Percentiles rank a stretch among this genome's conserved stretches.
Conservation (phyloP, 805 yeast genomes). For the Cyberlindnera sargentensis region DNA sequence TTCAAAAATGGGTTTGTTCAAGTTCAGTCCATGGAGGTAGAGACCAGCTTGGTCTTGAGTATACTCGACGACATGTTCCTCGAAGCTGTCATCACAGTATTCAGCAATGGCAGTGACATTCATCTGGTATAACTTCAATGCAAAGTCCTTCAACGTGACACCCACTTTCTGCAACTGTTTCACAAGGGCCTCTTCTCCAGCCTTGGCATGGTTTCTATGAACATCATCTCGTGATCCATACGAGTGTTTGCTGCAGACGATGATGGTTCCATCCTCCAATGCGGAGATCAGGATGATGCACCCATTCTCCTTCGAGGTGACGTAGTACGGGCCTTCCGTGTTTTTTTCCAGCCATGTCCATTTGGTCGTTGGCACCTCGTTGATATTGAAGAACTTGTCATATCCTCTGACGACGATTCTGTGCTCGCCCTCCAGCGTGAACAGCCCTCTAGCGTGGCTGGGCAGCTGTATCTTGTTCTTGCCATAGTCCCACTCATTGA, state of each 20-base stretch:
- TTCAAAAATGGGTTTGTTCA: conserved; percentile 52
- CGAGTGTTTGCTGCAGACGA: conserved; percentile 89
- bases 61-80: conserved; percentile 87
- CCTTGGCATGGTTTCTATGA: conserved; percentile 63
- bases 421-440: conserved; percentile 38
- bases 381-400: conserved; percentile 85
- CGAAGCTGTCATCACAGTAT: conserved; percentile 85
- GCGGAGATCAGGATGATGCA: conserved; percentile 85
- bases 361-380: conserved; percentile 52
- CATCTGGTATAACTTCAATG: conserved; percentile 38
- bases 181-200: conserved; percentile 55
- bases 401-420: conserved; percentile 77
- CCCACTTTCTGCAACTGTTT: conserved; percentile 41
- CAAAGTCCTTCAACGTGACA: conserved; percentile 44
- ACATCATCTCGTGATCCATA: conserved; percentile 60
- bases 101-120: conserved; percentile 86
- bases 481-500: conserved; percentile 84
- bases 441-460: conserved; percentile 76
- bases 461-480: conserved; percentile 49
- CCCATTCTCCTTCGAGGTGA: conserved; percentile 88
- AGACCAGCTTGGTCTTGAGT: conserved; percentile 63
- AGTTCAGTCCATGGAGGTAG: conserved; percentile 84
- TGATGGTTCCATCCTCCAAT: conserved; percentile 60
- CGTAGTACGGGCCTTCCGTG: conserved; percentile 71
- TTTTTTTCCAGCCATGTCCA: conserved; percentile 36